phyloP scores from a whole-genome alignment of 1,139 yeast genomes.

The Scheffersomyces insectosa region DNA sequence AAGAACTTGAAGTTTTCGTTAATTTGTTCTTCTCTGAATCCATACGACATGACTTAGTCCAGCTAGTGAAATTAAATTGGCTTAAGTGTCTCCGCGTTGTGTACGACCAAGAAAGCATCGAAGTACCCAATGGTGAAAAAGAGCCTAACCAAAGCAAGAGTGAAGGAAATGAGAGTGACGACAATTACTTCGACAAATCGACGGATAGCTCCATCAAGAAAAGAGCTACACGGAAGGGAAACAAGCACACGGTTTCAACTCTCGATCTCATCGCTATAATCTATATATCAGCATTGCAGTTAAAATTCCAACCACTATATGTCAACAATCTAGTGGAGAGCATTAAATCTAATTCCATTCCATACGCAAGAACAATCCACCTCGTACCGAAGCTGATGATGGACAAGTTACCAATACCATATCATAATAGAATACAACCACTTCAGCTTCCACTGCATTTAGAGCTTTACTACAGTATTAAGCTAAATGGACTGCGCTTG shows the following conservation, averaged over 20 bases:
- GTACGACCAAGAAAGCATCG: background rate
- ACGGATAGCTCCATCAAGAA: background rate
- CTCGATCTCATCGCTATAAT: constrained; percentile 37
- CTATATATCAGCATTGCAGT: constrained; percentile 37
- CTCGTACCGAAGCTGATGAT: constrained; percentile 26
- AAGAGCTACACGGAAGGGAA: background rate
- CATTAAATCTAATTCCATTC: constrained; percentile 34
- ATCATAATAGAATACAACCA: constrained; percentile 29
- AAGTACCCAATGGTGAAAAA: background rate
- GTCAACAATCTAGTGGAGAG: constrained; percentile 33
- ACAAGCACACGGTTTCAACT: constrained; percentile 5
- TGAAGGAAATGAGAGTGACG: no score
- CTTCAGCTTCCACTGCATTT: constrained; percentile 27
- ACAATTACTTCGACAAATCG: no score
- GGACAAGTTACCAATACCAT: constrained; percentile 25
- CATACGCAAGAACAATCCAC: constrained; percentile 36
- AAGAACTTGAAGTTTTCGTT: constrained; percentile 36
- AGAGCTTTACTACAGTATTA: constrained; percentile 23
- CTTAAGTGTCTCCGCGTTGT: constrained; percentile 2
- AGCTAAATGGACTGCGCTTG: constrained; percentile 8
- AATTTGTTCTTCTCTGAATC: constrained; percentile 26
- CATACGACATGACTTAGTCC: constrained; percentile 8
- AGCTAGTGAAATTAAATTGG: constrained; percentile 17
- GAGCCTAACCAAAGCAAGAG: background rate
- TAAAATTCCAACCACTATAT: constrained; percentile 40